A percentile compares a stretch with the other conserved stretches of the same genome.
These are phyloP conservation scores for Trametes gibbosa DNA, from an alignment of 768 basidiomycete genomes.

Conservation along the genomic window DNA sequence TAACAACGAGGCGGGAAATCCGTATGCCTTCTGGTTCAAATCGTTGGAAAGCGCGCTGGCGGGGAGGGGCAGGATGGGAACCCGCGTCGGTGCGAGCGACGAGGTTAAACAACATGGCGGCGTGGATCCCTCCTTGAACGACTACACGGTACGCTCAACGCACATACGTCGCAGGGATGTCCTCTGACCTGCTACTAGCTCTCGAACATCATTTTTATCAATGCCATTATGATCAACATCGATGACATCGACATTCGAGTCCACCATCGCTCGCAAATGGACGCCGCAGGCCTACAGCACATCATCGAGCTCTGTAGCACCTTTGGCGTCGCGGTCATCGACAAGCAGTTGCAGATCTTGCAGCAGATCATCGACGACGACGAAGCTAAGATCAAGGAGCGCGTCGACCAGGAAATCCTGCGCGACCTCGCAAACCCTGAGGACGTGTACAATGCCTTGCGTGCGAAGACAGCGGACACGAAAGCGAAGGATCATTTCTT, in stretches of 20 bases:
- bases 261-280: conserved; percentile 88
- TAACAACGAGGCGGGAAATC: conserved; percentile 54
- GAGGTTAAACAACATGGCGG: conserved; percentile 73
- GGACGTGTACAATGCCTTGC: conserved; percentile 85
- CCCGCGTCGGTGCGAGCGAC: conserved; percentile 90
- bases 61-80: conserved; percentile 93
- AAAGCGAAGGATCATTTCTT: conserved; percentile 83
- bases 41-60: conserved; percentile 71
- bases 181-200: conserved; percentile 38
- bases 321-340: conserved; percentile 63
- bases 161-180: background rate
- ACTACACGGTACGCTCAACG: conserved; percentile 73
- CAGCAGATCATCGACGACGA: conserved; percentile 68
- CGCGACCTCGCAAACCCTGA: conserved; percentile 75
- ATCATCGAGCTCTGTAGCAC: conserved; percentile 68
- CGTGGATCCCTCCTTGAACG: conserved; percentile 66
- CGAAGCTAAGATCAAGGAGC: conserved; percentile 66
- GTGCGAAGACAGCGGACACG: conserved; percentile 71
- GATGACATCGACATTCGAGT: conserved; percentile 84
- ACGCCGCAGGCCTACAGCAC: conserved; percentile 74
- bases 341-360: conserved; percentile 62
- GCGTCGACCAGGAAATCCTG: conserved; percentile 73
- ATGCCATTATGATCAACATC: conserved; percentile 57
- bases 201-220: conserved; percentile 71
- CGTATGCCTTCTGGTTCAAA: conserved; percentile 89